Evolutionary conservation across 495 filamentous ascomycete genomes (phyloP).

Genomic region (Neurospora sp.): DNA sequence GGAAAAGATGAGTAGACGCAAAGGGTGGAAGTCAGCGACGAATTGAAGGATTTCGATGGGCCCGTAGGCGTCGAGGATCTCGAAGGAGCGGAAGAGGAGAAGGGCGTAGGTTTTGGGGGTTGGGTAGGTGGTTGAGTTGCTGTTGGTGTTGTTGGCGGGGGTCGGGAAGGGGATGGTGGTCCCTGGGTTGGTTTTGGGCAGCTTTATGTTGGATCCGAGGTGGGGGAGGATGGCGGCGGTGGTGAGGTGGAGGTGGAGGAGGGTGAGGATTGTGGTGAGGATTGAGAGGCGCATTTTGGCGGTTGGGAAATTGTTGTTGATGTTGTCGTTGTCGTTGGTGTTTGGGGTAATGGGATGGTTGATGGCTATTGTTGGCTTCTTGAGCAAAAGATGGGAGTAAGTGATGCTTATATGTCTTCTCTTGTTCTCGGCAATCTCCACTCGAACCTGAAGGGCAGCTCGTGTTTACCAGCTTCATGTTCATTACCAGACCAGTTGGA

Average conservation of each 20-base stretch:
- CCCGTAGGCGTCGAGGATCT: constrained; percentile 39
- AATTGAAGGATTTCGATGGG: constrained; percentile 47
- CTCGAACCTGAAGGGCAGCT: not conserved
- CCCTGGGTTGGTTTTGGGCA: not conserved
- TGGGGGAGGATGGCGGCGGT: not conserved
- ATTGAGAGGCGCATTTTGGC: not conserved
- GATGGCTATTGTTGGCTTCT: not conserved
- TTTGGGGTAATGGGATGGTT: not conserved
- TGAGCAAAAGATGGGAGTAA: not conserved
- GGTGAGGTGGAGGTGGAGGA: not conserved
- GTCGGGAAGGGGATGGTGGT: not conserved
- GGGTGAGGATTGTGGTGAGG: not conserved
- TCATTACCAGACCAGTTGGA: not conserved
- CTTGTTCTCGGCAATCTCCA: not conserved
- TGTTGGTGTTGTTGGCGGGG: not conserved
- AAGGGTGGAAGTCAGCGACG: constrained; percentile 25
- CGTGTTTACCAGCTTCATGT: not conserved
- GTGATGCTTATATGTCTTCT: not conserved
- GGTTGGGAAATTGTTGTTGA: not conserved
- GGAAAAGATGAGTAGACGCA: constrained; percentile 35
- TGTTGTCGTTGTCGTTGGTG: not conserved
- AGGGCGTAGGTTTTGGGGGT: constrained; percentile 6
- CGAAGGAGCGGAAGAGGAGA: constrained; percentile 19
- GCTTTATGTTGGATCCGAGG: not conserved
- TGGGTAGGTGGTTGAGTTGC: not conserved